Percentiles rank a stretch among this genome's conserved stretches.
phyloP scores from a whole-genome alignment of 1,139 yeast species.

The Petasospora fabianii region DNA sequence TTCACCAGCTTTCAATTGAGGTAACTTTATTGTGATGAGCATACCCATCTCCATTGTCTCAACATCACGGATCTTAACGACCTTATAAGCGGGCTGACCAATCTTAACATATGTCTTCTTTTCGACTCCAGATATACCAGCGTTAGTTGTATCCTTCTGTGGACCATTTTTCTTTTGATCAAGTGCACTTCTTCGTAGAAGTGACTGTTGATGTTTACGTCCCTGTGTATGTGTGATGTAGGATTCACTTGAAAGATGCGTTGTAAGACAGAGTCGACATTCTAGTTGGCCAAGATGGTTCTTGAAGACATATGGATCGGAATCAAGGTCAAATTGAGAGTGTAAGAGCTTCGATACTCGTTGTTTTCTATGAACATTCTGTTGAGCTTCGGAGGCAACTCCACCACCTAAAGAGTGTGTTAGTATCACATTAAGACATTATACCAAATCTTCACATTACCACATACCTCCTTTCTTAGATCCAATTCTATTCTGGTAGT shows the following conservation, averaged over 20 bases:
- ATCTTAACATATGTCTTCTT: conserved; percentile 57
- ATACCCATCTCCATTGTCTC: conserved; percentile 56
- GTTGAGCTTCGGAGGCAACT: conserved; percentile 64
- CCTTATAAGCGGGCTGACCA: conserved; percentile 68
- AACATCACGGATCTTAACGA: conserved; percentile 65
- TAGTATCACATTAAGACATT: conserved; percentile 32
- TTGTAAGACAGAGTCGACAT: conserved; percentile 71
- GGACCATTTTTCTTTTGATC: conserved; percentile 15
- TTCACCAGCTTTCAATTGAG: conserved; percentile 42
- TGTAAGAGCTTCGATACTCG: conserved; percentile 53
- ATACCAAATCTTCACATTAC: conserved; percentile 20
- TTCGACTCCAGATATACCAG: conserved; percentile 23
- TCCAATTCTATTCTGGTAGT: conserved; percentile 55
- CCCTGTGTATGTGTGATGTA: conserved; percentile 81
- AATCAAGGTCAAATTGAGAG: conserved; percentile 51
- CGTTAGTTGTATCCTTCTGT: conserved; percentile 11
- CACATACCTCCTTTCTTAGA: conserved; percentile 42
- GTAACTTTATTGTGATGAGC: conserved; percentile 52
- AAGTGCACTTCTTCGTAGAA: conserved; percentile 46
- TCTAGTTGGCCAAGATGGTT: conserved; percentile 74
- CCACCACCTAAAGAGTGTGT: conserved; percentile 51
- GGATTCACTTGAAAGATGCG: conserved; percentile 71
- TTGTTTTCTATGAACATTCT: conserved; percentile 62
- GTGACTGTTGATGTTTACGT: conserved; percentile 64
- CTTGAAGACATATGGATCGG: conserved; percentile 73